These are phyloP conservation scores for Fragaria iinumae DNA, from an alignment of 306 rosid species.

Conservation along the genomic window DNA sequence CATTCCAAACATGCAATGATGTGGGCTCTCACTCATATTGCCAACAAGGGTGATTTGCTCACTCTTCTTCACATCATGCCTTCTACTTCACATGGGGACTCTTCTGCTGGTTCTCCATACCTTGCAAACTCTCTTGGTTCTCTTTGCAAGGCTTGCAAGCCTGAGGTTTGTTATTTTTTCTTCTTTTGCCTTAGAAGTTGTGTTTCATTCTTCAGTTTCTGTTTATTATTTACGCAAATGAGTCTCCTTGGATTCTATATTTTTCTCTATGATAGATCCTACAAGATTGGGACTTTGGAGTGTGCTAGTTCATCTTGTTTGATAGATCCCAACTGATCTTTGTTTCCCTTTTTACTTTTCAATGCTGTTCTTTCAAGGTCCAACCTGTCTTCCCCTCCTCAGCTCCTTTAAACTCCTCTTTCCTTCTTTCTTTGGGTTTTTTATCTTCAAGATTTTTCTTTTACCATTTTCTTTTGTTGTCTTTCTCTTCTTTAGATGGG, in stretches of 20 bases:
- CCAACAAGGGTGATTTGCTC: slow-evolving; percentile 73
- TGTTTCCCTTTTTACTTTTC: slow-evolving; percentile 2
- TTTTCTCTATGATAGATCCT: slow-evolving; percentile 10
- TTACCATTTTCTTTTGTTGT: neutral
- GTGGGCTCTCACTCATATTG: slow-evolving; percentile 92
- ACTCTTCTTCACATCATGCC: slow-evolving; percentile 78
- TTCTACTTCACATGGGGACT: slow-evolving; percentile 23
- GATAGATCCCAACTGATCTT: slow-evolving; percentile 38
- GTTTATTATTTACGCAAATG: slow-evolving; percentile 6
- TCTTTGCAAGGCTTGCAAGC: slow-evolving; percentile 82
- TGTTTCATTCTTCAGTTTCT: neutral
- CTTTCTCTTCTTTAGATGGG: slow-evolving; percentile 35
- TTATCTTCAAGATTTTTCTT: slow-evolving; percentile 3
- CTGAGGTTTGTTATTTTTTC: slow-evolving; percentile 53
- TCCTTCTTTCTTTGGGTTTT: neutral
- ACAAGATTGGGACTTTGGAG: neutral
- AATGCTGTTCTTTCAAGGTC: slow-evolving; percentile 1
- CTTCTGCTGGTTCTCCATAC: slow-evolving; percentile 49
- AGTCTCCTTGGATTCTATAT: neutral
- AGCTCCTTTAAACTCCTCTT: neutral
- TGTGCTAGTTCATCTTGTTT: slow-evolving; percentile 14
- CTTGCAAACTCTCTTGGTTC: slow-evolving; percentile 76
- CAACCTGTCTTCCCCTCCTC: neutral
- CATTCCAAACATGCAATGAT: slow-evolving; percentile 85
- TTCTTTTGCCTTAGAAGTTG: neutral